Base-by-base conservation (phyloP, 2,329 filamentous ascomycete genomes). In the Plectosphaerella cucumerina region DNA sequence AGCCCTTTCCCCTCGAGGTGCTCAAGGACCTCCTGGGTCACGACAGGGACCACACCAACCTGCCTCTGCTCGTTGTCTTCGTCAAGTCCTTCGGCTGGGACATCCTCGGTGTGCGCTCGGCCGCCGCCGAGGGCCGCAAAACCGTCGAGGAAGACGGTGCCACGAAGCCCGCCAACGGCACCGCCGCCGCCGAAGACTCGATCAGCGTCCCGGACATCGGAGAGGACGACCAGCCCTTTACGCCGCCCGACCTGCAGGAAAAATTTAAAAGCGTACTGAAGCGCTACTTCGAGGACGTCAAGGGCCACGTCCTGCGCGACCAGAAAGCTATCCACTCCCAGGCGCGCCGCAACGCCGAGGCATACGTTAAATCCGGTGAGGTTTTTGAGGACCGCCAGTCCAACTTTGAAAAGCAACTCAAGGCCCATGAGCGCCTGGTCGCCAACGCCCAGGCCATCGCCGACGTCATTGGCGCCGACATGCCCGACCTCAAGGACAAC, bases 51-150 rank as follows among this genome's bases (percentile, higher is more conserved):
- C 94, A 97, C 64, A 76, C 84, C 50, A 99, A 97, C 63, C 72
- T 99, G 42, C 91, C 94, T 1, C 75, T 99, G 44, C 87, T 97
- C 6, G 94, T 97, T 48, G 81, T 96, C 14, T 99, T 99, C 63
- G 92, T 96, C 58, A 99, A 97, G 72, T 86, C 89, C 17, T 99
- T 97, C 62, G 87, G 88, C 56, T 99, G 93, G 92, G 95, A 99
- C 70, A 82, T 97, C 34, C 73, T 99, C 14, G 94, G 94, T 2
- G 83, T 92, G 22, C 91, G 86, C 61, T 73, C 84, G 26, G 72
- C 81, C 12, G 82, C 82, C 43, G 79, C 85, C 8, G 90, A 96
- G 54, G 85, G 88, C n/a, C 85, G 92, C 51, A 96, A 91, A 70
- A 85, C 81, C 11, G 85, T 93, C 11, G 88, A 90, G 54, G 90